phyloP scores from a whole-genome alignment of 768 basidiomycete genomes.

The Harrya chromipes region DNA sequence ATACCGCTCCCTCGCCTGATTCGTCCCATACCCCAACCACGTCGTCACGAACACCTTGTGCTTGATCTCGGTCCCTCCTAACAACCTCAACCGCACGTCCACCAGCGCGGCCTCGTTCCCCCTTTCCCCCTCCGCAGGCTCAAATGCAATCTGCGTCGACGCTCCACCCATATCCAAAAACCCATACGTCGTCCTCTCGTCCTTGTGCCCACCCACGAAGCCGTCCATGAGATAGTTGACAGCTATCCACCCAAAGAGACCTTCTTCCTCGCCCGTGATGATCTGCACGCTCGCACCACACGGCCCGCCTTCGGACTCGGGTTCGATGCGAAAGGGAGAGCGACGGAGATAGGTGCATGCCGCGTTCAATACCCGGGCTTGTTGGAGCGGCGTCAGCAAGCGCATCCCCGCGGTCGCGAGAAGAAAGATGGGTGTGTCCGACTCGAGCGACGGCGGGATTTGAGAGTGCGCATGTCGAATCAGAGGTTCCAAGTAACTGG shows the following conservation, averaged over 20 bases:
- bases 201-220: slow-evolving; percentile 49
- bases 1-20: slow-evolving; percentile 94
- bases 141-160: slow-evolving; percentile 98
- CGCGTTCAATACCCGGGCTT: slow-evolving; percentile 66
- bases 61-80: slow-evolving; percentile 82
- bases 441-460: slow-evolving; percentile 83
- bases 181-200: slow-evolving; percentile 83
- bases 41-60: slow-evolving; percentile 97
- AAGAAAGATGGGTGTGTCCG: slow-evolving; percentile 86
- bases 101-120: slow-evolving; percentile 56
- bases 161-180: slow-evolving; percentile 99
- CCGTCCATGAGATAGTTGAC: slow-evolving; percentile 99
- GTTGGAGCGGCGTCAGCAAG: slow-evolving; percentile 64
- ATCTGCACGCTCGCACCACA: slow-evolving; percentile 93
- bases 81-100: slow-evolving; percentile 74
- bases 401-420: slow-evolving; percentile 99
- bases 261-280: slow-evolving; percentile 98
- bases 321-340: slow-evolving; percentile 77
- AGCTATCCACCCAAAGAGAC: slow-evolving; percentile 97
- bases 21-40: slow-evolving; percentile 98
- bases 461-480: slow-evolving; percentile 77
- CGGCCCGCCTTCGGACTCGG: slow-evolving; percentile 62
- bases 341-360: slow-evolving; percentile 74
- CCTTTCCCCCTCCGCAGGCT: slow-evolving; percentile 62
- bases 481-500: slow-evolving; percentile 75